A percentile compares a stretch with the other conserved stretches of the same genome.
These are phyloP conservation scores for Syzygium jambos DNA, from an alignment of 345 rosid genomes.

Conservation along the genomic window DNA sequence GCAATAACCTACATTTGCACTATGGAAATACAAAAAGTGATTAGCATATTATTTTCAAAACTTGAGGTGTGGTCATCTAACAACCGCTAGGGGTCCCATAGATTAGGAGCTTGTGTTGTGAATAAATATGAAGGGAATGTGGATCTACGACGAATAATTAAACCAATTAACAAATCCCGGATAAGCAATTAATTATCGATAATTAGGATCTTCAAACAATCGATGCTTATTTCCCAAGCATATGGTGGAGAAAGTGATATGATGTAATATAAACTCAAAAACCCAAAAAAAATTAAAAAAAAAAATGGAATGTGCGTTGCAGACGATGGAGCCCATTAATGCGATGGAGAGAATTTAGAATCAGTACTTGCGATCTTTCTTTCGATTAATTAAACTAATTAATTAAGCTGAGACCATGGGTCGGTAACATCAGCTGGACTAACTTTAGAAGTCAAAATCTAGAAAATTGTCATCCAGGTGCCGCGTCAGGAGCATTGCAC, in stretches of 20 bases:
- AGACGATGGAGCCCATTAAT: background rate
- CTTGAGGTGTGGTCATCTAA: background rate
- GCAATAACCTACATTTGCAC: background rate
- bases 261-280: background rate
- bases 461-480: background rate
- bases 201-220: background rate
- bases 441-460: background rate
- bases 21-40: background rate
- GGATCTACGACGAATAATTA: background rate
- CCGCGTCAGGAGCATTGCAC: conserved; percentile 18
- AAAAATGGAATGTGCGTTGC: background rate
- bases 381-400: background rate
- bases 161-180: background rate
- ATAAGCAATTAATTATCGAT: background rate
- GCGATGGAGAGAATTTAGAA: background rate
- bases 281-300: background rate
- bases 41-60: background rate
- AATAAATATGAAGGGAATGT: background rate
- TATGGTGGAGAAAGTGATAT: background rate
- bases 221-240: background rate
- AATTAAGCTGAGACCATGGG: background rate
- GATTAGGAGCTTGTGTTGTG: background rate
- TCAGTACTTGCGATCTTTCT: background rate
- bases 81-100: conserved; percentile 15
- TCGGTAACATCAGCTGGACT: background rate